These are phyloP conservation scores for Besnoitia besnoiti DNA, from an alignment of 169 alveolate species.

Conservation along the genomic window DNA sequence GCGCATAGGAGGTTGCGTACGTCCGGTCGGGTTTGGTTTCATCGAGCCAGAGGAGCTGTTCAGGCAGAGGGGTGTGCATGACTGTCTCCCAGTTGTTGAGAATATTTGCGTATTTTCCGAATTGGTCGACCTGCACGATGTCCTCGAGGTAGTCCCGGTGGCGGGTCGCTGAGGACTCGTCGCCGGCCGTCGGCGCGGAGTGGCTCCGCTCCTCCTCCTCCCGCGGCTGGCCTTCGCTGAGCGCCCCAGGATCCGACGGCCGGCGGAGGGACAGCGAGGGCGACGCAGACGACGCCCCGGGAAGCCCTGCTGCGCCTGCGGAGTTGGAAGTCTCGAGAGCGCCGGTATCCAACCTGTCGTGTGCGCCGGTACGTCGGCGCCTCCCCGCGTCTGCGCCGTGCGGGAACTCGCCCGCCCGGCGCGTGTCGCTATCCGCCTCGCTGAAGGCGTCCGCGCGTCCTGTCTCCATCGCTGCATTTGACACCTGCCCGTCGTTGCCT, in stretches of 20 bases:
- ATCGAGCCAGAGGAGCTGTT: conserved; percentile 34
- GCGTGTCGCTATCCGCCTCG: neutral
- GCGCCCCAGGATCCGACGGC: too few species aligned
- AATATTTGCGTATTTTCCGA: conserved; percentile 4
- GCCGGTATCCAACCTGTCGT: neutral
- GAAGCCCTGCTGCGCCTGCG: neutral
- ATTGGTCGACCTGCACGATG: neutral
- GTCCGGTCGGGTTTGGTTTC: neutral
- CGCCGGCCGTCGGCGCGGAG: neutral
- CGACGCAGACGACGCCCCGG: neutral
- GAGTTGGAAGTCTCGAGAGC: neutral
- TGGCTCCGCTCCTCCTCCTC: neutral
- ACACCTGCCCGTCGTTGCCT: neutral
- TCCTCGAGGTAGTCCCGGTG: neutral
- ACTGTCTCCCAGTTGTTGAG: conserved; percentile 1
- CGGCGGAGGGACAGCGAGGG: too few species aligned
- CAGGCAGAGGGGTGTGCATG: neutral
- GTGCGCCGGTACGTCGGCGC: too few species aligned
- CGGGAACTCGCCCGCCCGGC: neutral
- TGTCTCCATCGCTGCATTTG: neutral
- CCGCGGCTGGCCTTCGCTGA: neutral
- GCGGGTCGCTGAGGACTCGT: neutral
- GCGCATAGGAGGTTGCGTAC: too few species aligned
- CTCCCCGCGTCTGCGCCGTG: neutral
- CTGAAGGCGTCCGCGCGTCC: neutral